Evolutionary conservation across 2,329 filamentous ascomycete species (phyloP).

Genomic region (Rhytidhysteron rufulum): DNA sequence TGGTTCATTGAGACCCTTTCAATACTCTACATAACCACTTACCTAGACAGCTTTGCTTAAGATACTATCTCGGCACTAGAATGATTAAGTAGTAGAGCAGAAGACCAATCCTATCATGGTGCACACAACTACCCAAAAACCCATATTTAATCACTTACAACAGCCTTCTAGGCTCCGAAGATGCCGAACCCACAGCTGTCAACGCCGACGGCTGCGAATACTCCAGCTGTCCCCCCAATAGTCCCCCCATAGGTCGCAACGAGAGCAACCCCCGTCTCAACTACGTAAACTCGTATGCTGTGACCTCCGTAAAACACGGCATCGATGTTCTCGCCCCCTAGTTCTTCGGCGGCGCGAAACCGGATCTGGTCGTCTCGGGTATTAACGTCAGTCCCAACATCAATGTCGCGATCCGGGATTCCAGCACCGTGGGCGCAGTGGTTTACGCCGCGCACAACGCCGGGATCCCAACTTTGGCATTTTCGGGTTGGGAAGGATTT

Average conservation of each 20-base stretch:
- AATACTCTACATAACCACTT: neutral
- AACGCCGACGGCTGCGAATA: conserved; percentile 60
- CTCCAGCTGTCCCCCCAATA: conserved; percentile 56
- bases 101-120: too few relatives aligned
- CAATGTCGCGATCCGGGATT: conserved; percentile 54
- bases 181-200: too few relatives aligned
- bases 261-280: conserved; percentile 56
- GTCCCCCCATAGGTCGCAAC: conserved; percentile 56
- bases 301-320: conserved; percentile 61
- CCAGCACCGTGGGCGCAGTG: conserved; percentile 65
- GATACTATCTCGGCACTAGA: too few relatives aligned
- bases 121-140: too few relatives aligned
- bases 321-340: conserved; percentile 54
- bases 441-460: conserved; percentile 52
- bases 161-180: too few relatives aligned
- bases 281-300: conserved; percentile 69
- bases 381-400: conserved; percentile 62
- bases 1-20: neutral
- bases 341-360: conserved; percentile 49
- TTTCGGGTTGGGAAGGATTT: conserved; percentile 55
- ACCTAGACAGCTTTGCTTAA: neutral
- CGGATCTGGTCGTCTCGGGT: conserved; percentile 64
- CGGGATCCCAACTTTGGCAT: conserved; percentile 64
- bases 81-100: too few relatives aligned
- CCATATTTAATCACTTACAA: too few relatives aligned